Conservation (phyloP, 1,139 yeast genomes). For the Kodamaea derodonti region DNA sequence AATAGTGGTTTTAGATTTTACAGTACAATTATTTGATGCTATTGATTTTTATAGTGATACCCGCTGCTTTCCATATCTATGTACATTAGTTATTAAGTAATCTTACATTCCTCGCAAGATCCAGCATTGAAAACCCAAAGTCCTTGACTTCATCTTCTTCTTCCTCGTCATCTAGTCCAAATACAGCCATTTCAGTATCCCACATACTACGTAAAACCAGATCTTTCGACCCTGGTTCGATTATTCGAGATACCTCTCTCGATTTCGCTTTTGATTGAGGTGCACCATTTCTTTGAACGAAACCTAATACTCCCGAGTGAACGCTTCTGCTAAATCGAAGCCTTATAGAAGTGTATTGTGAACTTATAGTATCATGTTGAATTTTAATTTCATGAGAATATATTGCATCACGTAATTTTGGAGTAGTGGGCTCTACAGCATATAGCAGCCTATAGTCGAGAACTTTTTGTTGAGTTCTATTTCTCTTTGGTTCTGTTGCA, state of each 20-base stretch:
- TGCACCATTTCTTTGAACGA: constrained; percentile 4
- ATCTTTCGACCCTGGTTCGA: not conserved
- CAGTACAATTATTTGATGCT: no score
- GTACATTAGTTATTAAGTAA: no score
- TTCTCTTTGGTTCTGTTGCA: constrained; percentile 9
- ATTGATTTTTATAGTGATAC: no score
- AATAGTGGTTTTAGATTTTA: no score
- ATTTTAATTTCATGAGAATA: constrained; percentile 23
- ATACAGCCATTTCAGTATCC: constrained; percentile 9
- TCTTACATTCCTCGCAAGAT: not conserved
- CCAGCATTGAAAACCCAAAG: not conserved
- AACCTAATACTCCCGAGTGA: constrained; percentile 12
- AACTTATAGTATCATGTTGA: constrained; percentile 35
- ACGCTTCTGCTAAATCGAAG: constrained; percentile 23
- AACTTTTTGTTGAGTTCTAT: constrained; percentile 35
- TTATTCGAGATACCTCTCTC: not conserved
- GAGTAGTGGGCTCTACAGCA: constrained; percentile 6
- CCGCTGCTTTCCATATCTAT: no score
- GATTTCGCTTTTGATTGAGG: not conserved
- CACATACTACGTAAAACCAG: constrained; percentile 7
- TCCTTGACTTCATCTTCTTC: not conserved
- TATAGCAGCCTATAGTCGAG: constrained; percentile 34
- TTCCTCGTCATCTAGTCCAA: not conserved
- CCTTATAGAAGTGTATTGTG: constrained; percentile 38
- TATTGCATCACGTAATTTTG: constrained; percentile 5